These are phyloP conservation scores for Coccomyxa subellipsoidea DNA, from an alignment of 163 green algal species.

Conservation along the genomic window DNA sequence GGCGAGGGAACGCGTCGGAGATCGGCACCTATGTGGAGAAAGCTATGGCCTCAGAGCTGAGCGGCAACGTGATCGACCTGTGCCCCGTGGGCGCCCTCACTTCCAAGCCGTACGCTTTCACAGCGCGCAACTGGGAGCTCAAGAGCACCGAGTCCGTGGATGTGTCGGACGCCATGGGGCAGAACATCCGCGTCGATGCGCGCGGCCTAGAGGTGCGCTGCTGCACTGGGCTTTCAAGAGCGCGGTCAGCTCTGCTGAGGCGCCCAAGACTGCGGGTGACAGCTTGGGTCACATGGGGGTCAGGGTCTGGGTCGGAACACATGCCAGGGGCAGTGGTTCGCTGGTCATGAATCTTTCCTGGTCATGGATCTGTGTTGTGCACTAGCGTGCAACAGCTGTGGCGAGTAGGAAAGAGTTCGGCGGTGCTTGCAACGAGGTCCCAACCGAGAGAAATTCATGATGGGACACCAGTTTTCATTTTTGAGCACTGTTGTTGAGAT, in stretches of 20 bases:
- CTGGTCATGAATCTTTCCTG: too few species aligned
- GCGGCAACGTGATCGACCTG: conserved; percentile 97
- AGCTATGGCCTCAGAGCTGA: conserved; percentile 87
- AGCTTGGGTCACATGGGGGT: too few species aligned
- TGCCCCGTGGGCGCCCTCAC: conserved; percentile 98
- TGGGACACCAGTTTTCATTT: too few species aligned
- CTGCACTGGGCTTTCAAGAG: neutral
- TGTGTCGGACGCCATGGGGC: conserved; percentile 85
- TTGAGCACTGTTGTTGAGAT: neutral
- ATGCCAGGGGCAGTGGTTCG: too few species aligned
- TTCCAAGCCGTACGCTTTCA: conserved; percentile 96
- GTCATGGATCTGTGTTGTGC: too few species aligned
- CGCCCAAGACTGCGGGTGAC: too few species aligned
- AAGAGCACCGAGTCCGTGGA: conserved; percentile 92
- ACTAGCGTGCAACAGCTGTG: too few species aligned
- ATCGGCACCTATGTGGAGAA: conserved; percentile 98
- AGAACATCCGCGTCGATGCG: conserved; percentile 85
- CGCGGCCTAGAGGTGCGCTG: conserved; percentile 70
- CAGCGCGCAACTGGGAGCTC: conserved; percentile 94
- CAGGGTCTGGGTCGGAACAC: too few species aligned
- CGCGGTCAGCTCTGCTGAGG: too few species aligned
- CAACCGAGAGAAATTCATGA: too few species aligned
- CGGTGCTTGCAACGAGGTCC: too few species aligned
- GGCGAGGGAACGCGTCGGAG: conserved; percentile 86
- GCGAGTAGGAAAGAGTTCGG: too few species aligned